These are phyloP conservation scores for Bipolaris victoriae DNA, from an alignment of 2,329 filamentous ascomycete genomes.

Conservation along the genomic window DNA sequence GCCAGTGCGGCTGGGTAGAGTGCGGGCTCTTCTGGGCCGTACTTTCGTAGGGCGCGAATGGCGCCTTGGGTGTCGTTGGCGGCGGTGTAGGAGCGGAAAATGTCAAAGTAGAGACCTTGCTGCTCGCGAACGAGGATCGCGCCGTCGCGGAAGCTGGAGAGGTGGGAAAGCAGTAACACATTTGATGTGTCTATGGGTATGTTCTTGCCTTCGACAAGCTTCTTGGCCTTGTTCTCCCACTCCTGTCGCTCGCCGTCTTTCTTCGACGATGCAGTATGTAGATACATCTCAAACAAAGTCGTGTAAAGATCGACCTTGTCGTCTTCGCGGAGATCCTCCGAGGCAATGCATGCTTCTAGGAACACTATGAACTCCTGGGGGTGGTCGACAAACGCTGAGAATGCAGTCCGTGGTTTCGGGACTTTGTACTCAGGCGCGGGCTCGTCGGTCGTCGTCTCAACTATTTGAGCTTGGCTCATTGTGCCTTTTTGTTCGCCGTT, in stretches of 20 bases:
- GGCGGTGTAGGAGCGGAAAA: slow-evolving; percentile 93
- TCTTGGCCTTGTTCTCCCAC: slow-evolving; percentile 92
- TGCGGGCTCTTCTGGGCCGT: slow-evolving; percentile 87
- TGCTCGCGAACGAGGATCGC: slow-evolving; percentile 93
- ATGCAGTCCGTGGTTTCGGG: slow-evolving; percentile 85
- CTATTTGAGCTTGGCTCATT: slow-evolving; percentile 60
- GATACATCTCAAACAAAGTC: slow-evolving; percentile 96
- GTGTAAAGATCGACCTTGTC: slow-evolving; percentile 90
- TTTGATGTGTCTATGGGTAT: slow-evolving; percentile 91
- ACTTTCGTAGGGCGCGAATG: slow-evolving; percentile 87
- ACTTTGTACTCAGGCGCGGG: slow-evolving; percentile 69
- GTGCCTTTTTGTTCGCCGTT: slow-evolving; percentile 60
- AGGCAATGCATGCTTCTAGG: slow-evolving; percentile 82
- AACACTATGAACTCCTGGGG: slow-evolving; percentile 90
- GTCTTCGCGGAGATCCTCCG: slow-evolving; percentile 71
- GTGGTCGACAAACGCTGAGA: slow-evolving; percentile 96
- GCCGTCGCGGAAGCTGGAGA: slow-evolving; percentile 88
- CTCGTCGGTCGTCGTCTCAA: slow-evolving; percentile 60
- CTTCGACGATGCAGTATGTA: slow-evolving; percentile 82
- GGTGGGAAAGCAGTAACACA: slow-evolving; percentile 87
- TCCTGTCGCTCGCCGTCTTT: slow-evolving; percentile 72
- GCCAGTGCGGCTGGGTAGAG: slow-evolving; percentile 90
- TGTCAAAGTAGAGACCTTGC: slow-evolving; percentile 88
- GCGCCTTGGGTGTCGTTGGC: slow-evolving; percentile 90
- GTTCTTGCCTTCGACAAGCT: slow-evolving; percentile 79